Evolutionary conservation across 2,329 filamentous ascomycete genomes (phyloP).

Genomic region (Diplodia mutila): DNA sequence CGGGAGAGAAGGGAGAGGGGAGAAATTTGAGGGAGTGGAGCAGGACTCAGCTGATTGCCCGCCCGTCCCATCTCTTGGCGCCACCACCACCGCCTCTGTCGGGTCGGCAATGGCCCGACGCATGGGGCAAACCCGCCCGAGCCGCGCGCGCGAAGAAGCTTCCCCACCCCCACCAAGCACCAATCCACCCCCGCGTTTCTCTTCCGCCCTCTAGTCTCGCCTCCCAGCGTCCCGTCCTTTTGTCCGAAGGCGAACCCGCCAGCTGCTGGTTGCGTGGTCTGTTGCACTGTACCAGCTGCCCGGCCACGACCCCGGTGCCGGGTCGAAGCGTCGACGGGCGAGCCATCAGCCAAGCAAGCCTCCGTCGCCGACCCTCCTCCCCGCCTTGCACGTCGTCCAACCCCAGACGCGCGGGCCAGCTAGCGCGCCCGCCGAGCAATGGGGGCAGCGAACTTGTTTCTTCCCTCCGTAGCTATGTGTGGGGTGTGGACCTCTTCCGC

Average conservation of each 20-base stretch:
- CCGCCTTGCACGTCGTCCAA: not conserved
- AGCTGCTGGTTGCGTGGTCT: no score
- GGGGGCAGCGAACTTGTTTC: no score
- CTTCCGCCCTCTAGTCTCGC: not conserved
- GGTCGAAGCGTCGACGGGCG: not conserved
- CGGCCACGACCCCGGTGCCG: not conserved
- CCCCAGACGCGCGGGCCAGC: conserved; percentile 16
- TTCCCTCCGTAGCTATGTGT: not conserved
- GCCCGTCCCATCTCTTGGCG: no score
- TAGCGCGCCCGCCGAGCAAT: not conserved
- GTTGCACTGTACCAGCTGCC: not conserved
- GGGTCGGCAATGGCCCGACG: conserved; percentile 6
- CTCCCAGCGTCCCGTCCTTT: not conserved
- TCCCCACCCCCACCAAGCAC: no score
- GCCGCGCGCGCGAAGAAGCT: no score
- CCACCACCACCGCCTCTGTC: not conserved
- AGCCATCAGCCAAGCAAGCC: not conserved
- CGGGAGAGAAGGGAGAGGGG: not conserved
- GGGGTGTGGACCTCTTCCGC: not conserved
- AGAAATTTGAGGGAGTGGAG: not conserved
- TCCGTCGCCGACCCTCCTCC: not conserved
- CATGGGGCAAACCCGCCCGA: conserved; percentile 10
- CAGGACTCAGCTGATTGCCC: conserved; percentile 3
- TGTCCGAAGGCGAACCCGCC: not conserved
- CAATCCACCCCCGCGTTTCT: not conserved